Conservation (phyloP, 148 eudicot species). For the Arctostaphylos glauca region DNA sequence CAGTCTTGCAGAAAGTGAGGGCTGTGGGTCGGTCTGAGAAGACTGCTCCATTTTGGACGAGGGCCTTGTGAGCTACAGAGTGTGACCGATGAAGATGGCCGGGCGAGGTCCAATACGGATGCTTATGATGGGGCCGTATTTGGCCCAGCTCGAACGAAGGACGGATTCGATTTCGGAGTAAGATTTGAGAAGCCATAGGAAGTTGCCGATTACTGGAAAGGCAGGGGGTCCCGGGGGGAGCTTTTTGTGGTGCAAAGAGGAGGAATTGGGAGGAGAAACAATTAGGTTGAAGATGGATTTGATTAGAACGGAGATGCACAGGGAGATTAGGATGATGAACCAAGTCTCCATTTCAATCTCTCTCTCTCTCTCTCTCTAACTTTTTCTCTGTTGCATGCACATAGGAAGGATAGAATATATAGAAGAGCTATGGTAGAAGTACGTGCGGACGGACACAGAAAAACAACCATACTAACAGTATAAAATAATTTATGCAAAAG, state of each 20-base stretch:
- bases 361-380: background rate
- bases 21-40: slow-evolving; percentile 26
- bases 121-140: slow-evolving; percentile 43
- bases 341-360: slow-evolving; percentile 22
- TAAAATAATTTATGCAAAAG: too few relatives aligned
- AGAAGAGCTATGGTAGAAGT: too few relatives aligned
- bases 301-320: slow-evolving; percentile 32
- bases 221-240: slow-evolving; percentile 56
- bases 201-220: slow-evolving; percentile 36
- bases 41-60: slow-evolving; percentile 45
- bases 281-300: slow-evolving; percentile 27
- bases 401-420: too few relatives aligned
- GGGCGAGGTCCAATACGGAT: slow-evolving; percentile 16
- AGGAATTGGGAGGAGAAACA: background rate
- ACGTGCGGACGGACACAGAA: too few relatives aligned
- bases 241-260: slow-evolving; percentile 11
- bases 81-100: slow-evolving; percentile 10
- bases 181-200: slow-evolving; percentile 40
- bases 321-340: slow-evolving; percentile 30
- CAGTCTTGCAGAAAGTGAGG: background rate
- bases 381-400: too few relatives aligned
- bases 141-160: slow-evolving; percentile 31
- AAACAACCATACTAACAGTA: too few relatives aligned
- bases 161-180: slow-evolving; percentile 34
- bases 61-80: slow-evolving; percentile 5